A percentile compares a stretch with the other conserved stretches of the same genome.
Conservation (phyloP, 257 asterid species). For the Penstemon barbatus region DNA sequence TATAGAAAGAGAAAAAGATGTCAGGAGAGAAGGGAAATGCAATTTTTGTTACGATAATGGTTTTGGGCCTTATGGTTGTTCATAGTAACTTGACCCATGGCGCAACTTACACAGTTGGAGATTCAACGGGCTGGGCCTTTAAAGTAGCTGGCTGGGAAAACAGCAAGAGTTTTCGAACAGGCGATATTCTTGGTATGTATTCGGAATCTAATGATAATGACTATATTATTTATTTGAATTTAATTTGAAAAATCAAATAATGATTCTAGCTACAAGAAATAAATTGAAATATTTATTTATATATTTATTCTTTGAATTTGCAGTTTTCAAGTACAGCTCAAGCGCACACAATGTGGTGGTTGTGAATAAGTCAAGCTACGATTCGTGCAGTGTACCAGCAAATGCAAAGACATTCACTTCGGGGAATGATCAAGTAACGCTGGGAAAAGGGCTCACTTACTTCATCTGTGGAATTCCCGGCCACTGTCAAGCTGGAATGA, state of each 20-base stretch:
- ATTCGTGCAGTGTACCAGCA: slow-evolving; percentile 29
- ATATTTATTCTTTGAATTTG: neutral
- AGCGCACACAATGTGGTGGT: slow-evolving; percentile 19
- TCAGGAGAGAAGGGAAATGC: neutral
- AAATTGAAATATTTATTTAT: too few relatives aligned
- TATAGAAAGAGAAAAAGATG: neutral
- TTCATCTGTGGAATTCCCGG: slow-evolving; percentile 33
- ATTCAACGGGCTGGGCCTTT: slow-evolving; percentile 37
- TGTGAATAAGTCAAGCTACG: slow-evolving; percentile 25
- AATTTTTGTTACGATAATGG: neutral
- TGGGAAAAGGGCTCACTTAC: slow-evolving; percentile 14
- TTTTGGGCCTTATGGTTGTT: slow-evolving; percentile 20
- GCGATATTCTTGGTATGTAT: slow-evolving; percentile 29
- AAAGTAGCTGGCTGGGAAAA: slow-evolving; percentile 38
- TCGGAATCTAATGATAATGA: neutral
- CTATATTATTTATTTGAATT: neutral
- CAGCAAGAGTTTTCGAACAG: slow-evolving; percentile 29
- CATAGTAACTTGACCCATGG: slow-evolving; percentile 18
- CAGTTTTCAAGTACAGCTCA: slow-evolving; percentile 28
- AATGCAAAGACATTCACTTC: slow-evolving; percentile 6
- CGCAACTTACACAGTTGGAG: slow-evolving; percentile 37
- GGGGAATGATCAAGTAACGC: slow-evolving; percentile 21
- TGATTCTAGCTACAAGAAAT: too few relatives aligned
- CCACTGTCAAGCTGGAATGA: slow-evolving; percentile 29
- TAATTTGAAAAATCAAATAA: too few relatives aligned